These are phyloP conservation scores for Martiniozyma asiatica DNA, from an alignment of 1,139 yeast species.

Conservation along the genomic window DNA sequence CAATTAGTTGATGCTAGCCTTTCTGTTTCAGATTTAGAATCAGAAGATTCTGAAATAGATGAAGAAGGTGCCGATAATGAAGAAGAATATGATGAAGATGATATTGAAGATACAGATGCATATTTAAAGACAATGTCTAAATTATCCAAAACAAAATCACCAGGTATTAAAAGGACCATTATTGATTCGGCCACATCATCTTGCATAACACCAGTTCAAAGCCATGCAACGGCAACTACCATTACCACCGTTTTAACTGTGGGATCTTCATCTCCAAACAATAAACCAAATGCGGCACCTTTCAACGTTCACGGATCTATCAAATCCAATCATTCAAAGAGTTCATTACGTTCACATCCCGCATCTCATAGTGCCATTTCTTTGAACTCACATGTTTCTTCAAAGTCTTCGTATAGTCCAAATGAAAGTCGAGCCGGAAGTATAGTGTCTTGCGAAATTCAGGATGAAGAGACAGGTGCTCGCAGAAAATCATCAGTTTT, in stretches of 20 bases:
- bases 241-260: constrained; percentile 11
- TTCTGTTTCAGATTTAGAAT: constrained; percentile 3
- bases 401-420: background rate
- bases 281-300: background rate
- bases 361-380: background rate
- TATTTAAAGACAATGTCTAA: constrained; percentile 6
- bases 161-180: constrained; percentile 1
- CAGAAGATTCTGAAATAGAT: constrained; percentile 11
- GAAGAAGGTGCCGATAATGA: constrained; percentile 11
- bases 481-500: constrained; percentile 18
- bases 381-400: background rate
- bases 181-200: constrained; percentile 11
- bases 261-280: constrained; percentile 4
- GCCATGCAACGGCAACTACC: constrained; percentile 13
- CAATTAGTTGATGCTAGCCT: too few species aligned
- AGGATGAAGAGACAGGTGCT: constrained; percentile 14
- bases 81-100: constrained; percentile 9
- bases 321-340: constrained; percentile 7
- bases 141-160: constrained; percentile 3
- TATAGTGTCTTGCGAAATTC: constrained; percentile 15
- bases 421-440: background rate
- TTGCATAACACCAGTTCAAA: constrained; percentile 8
- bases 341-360: constrained; percentile 5
- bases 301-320: constrained; percentile 2
- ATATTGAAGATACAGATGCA: constrained; percentile 9